These are phyloP conservation scores for Lignosus rhinocerotis DNA, from an alignment of 1,284 basidiomycete species.

Conservation along the genomic window DNA sequence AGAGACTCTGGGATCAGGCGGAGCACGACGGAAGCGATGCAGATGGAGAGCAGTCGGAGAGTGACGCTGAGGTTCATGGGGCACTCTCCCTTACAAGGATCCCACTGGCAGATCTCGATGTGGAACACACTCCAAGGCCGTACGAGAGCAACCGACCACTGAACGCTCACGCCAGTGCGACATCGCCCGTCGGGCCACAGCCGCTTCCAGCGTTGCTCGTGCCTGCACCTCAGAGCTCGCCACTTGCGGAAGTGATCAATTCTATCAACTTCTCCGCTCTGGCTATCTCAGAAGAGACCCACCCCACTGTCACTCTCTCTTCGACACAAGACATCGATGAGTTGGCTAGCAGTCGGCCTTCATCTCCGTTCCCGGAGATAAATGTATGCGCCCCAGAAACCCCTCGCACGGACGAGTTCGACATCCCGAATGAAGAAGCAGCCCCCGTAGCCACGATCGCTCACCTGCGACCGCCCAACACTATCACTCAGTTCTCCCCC, in stretches of 20 bases:
- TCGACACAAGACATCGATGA: neutral
- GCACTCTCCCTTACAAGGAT: conserved; percentile 5
- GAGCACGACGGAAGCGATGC: conserved; percentile 20
- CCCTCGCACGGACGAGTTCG: conserved; percentile 10
- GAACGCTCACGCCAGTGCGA: conserved; percentile 7
- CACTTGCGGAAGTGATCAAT: conserved; percentile 38
- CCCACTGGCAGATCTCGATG: conserved; percentile 23
- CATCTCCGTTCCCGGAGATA: conserved; percentile 25
- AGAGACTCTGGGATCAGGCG: conserved; percentile 33
- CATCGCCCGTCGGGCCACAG: neutral
- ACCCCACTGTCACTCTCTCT: neutral
- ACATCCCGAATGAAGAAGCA: conserved; percentile 1
- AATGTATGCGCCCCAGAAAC: conserved; percentile 26
- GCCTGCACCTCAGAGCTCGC: conserved; percentile 33
- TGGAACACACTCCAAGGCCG: conserved; percentile 21
- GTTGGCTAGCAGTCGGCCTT: conserved; percentile 2
- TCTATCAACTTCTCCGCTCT: conserved; percentile 33
- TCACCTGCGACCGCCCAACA: conserved; percentile 15
- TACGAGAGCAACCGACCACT: conserved; percentile 1
- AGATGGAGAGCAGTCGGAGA: conserved; percentile 17
- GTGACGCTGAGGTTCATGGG: conserved; percentile 1
- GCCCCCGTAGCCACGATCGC: conserved; percentile 2
- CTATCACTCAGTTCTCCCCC: conserved; percentile 19
- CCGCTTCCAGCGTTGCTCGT: conserved; percentile 14
- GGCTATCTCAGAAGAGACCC: conserved; percentile 14